phyloP scores from a whole-genome alignment of 202 grass and related monocot species.

The Miscanthus sacchariflorus region DNA sequence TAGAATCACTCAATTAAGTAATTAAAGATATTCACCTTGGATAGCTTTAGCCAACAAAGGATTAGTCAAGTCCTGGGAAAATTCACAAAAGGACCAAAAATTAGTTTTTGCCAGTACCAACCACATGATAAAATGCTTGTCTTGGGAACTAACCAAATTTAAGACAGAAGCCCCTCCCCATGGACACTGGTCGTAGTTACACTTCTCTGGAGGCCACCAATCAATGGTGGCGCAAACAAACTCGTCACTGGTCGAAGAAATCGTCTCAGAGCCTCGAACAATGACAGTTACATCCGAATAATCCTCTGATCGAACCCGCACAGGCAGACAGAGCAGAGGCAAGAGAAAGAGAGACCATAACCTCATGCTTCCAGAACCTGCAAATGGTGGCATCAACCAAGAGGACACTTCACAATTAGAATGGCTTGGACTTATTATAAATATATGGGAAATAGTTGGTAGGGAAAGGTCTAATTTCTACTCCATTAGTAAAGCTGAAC shows the following conservation, averaged over 20 bases:
- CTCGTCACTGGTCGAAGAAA: constrained; percentile 71
- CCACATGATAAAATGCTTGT: not conserved
- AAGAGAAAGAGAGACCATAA: constrained; percentile 57
- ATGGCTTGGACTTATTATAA: constrained; percentile 30
- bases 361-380: constrained; percentile 60
- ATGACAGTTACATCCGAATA: constrained; percentile 72
- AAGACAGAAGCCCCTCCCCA: constrained; percentile 86
- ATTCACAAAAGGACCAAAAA: constrained; percentile 34
- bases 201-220: constrained; percentile 99
- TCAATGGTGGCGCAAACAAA: constrained; percentile 93
- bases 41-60: constrained; percentile 90
- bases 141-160: constrained; percentile 69
- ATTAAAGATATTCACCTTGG: constrained; percentile 59
- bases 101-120: constrained; percentile 19
- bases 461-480: constrained; percentile 32
- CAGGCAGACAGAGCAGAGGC: constrained; percentile 47
- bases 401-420: constrained; percentile 21
- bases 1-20: constrained; percentile 7
- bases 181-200: constrained; percentile 93
- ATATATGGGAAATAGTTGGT: constrained; percentile 41
- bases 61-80: constrained; percentile 73
- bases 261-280: constrained; percentile 68
- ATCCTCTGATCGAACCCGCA: constrained; percentile 58
- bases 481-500: constrained; percentile 38
- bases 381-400: constrained; percentile 43